These are phyloP conservation scores for Cytospora chrysosperma DNA, from an alignment of 2,329 filamentous ascomycete genomes.

Conservation along the genomic window DNA sequence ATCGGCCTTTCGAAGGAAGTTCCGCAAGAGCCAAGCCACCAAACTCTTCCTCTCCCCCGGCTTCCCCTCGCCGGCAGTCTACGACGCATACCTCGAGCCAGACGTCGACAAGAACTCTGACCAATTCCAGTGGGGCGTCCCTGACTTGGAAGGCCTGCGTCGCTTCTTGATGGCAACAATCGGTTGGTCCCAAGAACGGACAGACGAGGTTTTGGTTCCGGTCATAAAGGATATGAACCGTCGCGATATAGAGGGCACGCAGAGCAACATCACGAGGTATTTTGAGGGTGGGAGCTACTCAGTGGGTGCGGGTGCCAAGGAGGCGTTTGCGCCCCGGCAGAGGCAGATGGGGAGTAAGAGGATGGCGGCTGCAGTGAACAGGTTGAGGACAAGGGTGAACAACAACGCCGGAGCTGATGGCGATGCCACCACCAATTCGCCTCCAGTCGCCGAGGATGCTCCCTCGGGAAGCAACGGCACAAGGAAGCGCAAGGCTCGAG, in stretches of 20 bases:
- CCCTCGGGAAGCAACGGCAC: conserved; percentile 27
- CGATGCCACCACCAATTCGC: conserved; percentile 22
- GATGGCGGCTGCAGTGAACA: conserved; percentile 73
- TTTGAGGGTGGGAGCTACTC: conserved; percentile 62
- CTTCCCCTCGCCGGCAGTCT: conserved; percentile 78
- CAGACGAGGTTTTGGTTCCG: conserved; percentile 92
- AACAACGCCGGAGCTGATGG: conserved; percentile 27
- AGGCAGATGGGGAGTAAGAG: conserved; percentile 66
- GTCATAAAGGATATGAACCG: conserved; percentile 96
- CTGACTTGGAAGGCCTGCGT: conserved; percentile 82
- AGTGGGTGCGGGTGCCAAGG: conserved; percentile 65
- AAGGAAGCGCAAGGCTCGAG: conserved; percentile 27
- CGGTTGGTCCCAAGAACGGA: conserved; percentile 87
- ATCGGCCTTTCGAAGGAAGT: conserved; percentile 77
- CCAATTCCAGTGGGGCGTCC: conserved; percentile 91
- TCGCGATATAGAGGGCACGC: conserved; percentile 83
- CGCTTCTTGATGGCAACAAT: conserved; percentile 87
- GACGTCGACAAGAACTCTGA: conserved; percentile 80
- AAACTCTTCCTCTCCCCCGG: conserved; percentile 82
- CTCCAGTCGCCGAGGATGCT: not conserved
- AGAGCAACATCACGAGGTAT: conserved; percentile 92
- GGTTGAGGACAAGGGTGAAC: conserved; percentile 54
- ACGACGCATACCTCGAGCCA: conserved; percentile 79
- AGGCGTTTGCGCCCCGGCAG: conserved; percentile 70
- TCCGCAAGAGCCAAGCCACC: conserved; percentile 72